phyloP scores from a whole-genome alignment of 805 yeast species.

The Brettanomyces nanus region DNA sequence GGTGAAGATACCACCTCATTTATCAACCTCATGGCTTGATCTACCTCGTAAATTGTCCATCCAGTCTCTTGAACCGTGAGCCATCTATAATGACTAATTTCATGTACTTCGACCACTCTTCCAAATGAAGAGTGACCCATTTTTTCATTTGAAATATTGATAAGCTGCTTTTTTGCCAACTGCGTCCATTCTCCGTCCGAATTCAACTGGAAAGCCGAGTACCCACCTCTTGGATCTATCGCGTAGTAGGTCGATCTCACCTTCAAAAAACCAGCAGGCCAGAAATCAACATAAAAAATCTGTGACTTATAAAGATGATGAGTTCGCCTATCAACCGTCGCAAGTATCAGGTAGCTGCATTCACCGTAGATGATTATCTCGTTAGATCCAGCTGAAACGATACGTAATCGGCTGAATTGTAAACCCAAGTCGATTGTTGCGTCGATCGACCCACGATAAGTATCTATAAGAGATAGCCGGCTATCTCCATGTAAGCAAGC shows the following conservation, averaged over 20 bases:
- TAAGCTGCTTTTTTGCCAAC: not conserved
- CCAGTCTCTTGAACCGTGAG: slow-evolving; percentile 22
- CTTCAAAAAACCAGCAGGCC: slow-evolving; percentile 17
- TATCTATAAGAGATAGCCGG: not conserved
- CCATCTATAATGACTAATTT: slow-evolving; percentile 12
- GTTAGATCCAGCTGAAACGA: no score
- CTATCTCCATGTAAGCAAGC: not conserved
- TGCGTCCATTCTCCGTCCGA: not conserved
- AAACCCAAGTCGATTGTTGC: not conserved
- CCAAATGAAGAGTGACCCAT: slow-evolving; percentile 17
- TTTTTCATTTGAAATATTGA: not conserved
- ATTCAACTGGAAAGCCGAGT: not conserved
- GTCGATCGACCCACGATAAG: not conserved
- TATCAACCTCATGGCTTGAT: slow-evolving; percentile 4
- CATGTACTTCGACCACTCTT: slow-evolving; percentile 10
- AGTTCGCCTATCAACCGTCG: not conserved
- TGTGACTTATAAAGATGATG: slow-evolving; percentile 2
- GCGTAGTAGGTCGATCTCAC: slow-evolving; percentile 14
- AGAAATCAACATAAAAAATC: slow-evolving; percentile 13
- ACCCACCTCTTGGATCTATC: not conserved
- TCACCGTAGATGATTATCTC: not conserved
- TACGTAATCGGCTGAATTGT: not conserved
- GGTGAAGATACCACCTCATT: slow-evolving; percentile 20
- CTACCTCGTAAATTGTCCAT: slow-evolving; percentile 20
- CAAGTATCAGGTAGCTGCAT: not conserved